A percentile compares a stretch with the other conserved stretches of the same genome.
These are phyloP conservation scores for Fusarium chlamydosporum DNA, from an alignment of 2,329 filamentous ascomycete species.

Conservation along the genomic window DNA sequence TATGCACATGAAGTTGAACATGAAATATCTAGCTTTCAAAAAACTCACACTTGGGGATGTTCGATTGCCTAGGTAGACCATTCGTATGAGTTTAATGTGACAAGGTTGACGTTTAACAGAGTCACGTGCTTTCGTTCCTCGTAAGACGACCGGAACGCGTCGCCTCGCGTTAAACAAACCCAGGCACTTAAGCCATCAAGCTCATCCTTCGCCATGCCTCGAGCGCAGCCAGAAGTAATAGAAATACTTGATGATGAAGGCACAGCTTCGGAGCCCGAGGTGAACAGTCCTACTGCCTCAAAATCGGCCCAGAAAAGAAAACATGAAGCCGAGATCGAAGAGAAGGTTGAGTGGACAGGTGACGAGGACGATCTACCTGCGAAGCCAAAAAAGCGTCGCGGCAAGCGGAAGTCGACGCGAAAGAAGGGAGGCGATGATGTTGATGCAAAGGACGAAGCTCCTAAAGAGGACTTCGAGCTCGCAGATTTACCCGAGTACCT, in stretches of 20 bases:
- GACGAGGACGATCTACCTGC: constrained; percentile 73
- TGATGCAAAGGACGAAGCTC: constrained; percentile 54
- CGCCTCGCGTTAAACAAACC: constrained; percentile 25
- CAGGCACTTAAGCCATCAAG: constrained; percentile 10
- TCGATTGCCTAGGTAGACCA: neutral
- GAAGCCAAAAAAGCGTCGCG: constrained; percentile 60
- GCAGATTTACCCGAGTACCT: constrained; percentile 70
- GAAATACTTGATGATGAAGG: constrained; percentile 50
- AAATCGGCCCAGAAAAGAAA: constrained; percentile 57
- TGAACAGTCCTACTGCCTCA: constrained; percentile 14
- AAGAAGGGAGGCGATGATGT: constrained; percentile 49
- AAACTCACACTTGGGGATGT: neutral
- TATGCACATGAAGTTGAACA: neutral
- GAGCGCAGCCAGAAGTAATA: constrained; percentile 38
- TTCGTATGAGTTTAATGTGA: neutral
- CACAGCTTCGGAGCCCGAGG: constrained; percentile 42
- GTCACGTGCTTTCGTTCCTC: constrained; percentile 49
- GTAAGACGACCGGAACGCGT: constrained; percentile 23
- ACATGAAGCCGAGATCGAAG: constrained; percentile 54
- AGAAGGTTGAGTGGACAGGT: constrained; percentile 69
- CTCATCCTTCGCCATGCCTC: constrained; percentile 34
- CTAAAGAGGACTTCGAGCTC: constrained; percentile 61
- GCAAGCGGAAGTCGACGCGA: constrained; percentile 51
- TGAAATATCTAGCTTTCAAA: neutral
- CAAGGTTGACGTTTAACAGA: too few species aligned